These are phyloP conservation scores for Phytophthora capsici DNA, from an alignment of 352 stramenopile species.

Conservation along the genomic window DNA sequence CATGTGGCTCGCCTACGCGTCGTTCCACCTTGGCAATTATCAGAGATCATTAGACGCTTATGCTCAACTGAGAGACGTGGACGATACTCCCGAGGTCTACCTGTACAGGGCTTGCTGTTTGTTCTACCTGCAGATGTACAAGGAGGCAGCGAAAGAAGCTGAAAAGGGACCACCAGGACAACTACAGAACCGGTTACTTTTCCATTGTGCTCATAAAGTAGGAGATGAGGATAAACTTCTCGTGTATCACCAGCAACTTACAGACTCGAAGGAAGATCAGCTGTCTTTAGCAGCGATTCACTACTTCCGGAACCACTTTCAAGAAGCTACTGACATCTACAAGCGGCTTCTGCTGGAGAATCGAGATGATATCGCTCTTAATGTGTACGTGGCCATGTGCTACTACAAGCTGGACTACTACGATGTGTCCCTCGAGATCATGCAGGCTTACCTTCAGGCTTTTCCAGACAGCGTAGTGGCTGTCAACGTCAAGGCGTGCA, in stretches of 20 bases:
- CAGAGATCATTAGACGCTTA: constrained; percentile 93
- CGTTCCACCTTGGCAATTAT: constrained; percentile 95
- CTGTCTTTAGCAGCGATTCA: constrained; percentile 96
- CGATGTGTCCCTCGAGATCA: constrained; percentile 97
- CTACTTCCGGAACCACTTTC: constrained; percentile 95
- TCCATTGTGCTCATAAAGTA: constrained; percentile 94
- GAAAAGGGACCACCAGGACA: constrained; percentile 62
- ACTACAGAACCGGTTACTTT: constrained; percentile 94
- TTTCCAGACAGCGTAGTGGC: constrained; percentile 92
- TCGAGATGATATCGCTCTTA: constrained; percentile 95
- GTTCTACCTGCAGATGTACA: constrained; percentile 94
- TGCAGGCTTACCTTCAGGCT: constrained; percentile 94
- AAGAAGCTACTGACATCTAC: constrained; percentile 97
- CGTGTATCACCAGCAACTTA: constrained; percentile 94
- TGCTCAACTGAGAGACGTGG: constrained; percentile 74
- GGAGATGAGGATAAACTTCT: constrained; percentile 95
- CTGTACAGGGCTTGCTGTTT: constrained; percentile 93
- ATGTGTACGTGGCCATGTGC: constrained; percentile 98
- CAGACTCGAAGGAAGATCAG: constrained; percentile 93
- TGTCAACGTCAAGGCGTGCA: constrained; percentile 98
- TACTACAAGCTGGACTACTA: constrained; percentile 99
- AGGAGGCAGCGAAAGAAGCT: constrained; percentile 85
- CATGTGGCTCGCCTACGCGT: constrained; percentile 95
- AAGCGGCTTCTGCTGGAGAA: constrained; percentile 95
- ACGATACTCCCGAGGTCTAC: constrained; percentile 73